Evolutionary conservation across 805 yeast genomes (phyloP).

Genomic region (Ogataea parapolymorpha): DNA sequence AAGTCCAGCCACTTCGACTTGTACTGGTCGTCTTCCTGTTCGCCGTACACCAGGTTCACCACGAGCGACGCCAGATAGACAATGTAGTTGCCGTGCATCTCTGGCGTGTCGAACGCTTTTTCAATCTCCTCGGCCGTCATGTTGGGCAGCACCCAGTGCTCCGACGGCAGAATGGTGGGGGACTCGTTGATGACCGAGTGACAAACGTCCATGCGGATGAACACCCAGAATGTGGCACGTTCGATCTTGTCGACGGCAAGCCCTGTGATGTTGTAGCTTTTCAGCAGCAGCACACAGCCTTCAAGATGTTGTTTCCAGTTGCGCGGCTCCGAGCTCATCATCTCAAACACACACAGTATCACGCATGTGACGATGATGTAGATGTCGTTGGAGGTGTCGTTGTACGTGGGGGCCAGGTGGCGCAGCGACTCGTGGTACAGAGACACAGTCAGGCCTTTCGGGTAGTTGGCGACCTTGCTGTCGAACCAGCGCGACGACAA

Average conservation of each 20-base stretch:
- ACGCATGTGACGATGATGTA: slow-evolving; percentile 37
- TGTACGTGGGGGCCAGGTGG: slow-evolving; percentile 23
- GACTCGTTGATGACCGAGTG: slow-evolving; percentile 39
- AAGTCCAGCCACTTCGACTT: slow-evolving; percentile 35
- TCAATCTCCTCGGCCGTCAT: slow-evolving; percentile 23
- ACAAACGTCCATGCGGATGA: slow-evolving; percentile 41
- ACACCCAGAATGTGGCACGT: slow-evolving; percentile 40
- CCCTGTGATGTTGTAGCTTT: slow-evolving; percentile 37
- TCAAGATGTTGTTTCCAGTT: slow-evolving; percentile 41
- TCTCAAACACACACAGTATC: slow-evolving; percentile 40
- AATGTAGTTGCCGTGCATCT: slow-evolving; percentile 39
- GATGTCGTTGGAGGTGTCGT: slow-evolving; percentile 14
- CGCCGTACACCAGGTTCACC: slow-evolving; percentile 31
- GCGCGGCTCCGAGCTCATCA: slow-evolving; percentile 41
- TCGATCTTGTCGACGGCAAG: slow-evolving; percentile 31
- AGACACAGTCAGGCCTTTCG: slow-evolving; percentile 23
- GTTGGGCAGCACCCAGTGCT: slow-evolving; percentile 35
- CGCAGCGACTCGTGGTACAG: slow-evolving; percentile 35
- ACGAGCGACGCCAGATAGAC: slow-evolving; percentile 37
- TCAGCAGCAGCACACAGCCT: slow-evolving; percentile 39
- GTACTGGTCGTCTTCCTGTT: slow-evolving; percentile 28
- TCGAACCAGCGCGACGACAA: slow-evolving; percentile 22
- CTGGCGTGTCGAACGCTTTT: slow-evolving; percentile 22
- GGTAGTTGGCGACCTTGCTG: slow-evolving; percentile 16
- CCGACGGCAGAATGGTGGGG: slow-evolving; percentile 34